phyloP scores from a whole-genome alignment of 1,284 basidiomycete species.

The Golubevia sp. region DNA sequence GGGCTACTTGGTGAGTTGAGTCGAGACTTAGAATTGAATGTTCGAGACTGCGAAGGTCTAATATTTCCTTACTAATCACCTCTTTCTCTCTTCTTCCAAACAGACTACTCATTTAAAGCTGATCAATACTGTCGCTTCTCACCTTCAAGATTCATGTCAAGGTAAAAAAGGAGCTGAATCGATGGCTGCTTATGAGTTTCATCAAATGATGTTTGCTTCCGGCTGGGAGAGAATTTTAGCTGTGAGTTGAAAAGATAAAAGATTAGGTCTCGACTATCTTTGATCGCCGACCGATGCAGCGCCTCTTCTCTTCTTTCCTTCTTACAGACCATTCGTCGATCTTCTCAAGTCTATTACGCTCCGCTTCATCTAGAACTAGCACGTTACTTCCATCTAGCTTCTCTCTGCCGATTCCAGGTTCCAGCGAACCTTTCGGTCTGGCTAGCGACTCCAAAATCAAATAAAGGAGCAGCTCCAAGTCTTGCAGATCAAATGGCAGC shows the following conservation, averaged over 20 bases:
- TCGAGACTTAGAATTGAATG: no score
- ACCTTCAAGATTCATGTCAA: slow-evolving; percentile 14
- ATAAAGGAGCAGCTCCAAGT: not conserved
- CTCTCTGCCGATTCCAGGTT: slow-evolving; percentile 8
- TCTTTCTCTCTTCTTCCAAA: not conserved
- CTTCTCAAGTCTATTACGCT: slow-evolving; percentile 44
- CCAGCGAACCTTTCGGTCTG: slow-evolving; percentile 9
- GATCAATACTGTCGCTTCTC: slow-evolving; percentile 25
- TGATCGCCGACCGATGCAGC: no score
- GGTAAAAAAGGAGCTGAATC: slow-evolving; percentile 13
- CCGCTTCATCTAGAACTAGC: slow-evolving; percentile 50
- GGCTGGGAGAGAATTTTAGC: slow-evolving; percentile 36
- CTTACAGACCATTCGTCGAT: slow-evolving; percentile 14
- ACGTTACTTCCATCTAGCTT: slow-evolving; percentile 15
- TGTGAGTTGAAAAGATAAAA: slow-evolving; percentile 1
- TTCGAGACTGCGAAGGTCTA: no score
- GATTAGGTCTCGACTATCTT: no score
- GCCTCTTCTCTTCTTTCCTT: no score
- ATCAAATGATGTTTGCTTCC: slow-evolving; percentile 25
- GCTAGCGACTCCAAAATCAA: slow-evolving; percentile 2
- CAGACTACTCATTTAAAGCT: slow-evolving; percentile 32
- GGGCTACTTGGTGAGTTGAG: slow-evolving; percentile 82
- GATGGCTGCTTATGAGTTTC: slow-evolving; percentile 31
- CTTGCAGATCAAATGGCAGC: not conserved
- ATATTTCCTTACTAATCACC: no score